These are phyloP conservation scores for Arctium minus DNA, from an alignment of 129 eudicot genomes.

Conservation along the genomic window DNA sequence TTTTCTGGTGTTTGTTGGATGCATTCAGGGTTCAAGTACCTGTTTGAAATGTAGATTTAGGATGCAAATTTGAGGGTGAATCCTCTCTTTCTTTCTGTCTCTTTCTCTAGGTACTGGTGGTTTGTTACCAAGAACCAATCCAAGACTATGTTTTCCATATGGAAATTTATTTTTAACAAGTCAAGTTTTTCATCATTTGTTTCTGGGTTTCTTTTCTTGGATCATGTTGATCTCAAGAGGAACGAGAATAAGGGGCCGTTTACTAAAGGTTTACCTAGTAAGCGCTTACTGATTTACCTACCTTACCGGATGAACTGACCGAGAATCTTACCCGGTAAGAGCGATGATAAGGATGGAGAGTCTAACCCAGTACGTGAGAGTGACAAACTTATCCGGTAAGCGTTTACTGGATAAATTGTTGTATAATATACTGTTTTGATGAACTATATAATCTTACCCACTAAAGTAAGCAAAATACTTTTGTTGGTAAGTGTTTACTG, in stretches of 20 bases:
- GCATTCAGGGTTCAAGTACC: slow-evolving; percentile 32
- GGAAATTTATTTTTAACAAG: slow-evolving; percentile 26
- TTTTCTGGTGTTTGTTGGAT: slow-evolving; percentile 31
- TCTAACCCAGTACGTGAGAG: too few relatives aligned
- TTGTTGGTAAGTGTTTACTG: too few relatives aligned
- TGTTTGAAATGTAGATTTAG: slow-evolving; percentile 43
- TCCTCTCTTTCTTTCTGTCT: background rate
- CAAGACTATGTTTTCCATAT: slow-evolving; percentile 17
- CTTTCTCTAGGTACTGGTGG: slow-evolving; percentile 18
- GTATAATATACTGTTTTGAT: too few relatives aligned
- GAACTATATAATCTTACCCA: too few relatives aligned
- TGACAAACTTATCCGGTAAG: too few relatives aligned
- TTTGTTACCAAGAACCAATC: slow-evolving; percentile 30
- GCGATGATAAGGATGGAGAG: too few relatives aligned
- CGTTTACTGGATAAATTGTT: too few relatives aligned
- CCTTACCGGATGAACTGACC: too few relatives aligned
- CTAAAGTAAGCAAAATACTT: too few relatives aligned
- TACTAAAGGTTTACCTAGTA: too few relatives aligned
- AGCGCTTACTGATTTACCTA: too few relatives aligned
- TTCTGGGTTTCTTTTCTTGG: background rate
- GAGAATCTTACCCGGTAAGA: too few relatives aligned
- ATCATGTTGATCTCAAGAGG: slow-evolving; percentile 12
- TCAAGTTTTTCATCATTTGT: background rate
- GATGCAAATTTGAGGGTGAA: slow-evolving; percentile 32
- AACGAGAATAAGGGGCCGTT: background rate